Evolutionary conservation across 257 asterid species (phyloP).

Genomic region (Lantana camara): DNA sequence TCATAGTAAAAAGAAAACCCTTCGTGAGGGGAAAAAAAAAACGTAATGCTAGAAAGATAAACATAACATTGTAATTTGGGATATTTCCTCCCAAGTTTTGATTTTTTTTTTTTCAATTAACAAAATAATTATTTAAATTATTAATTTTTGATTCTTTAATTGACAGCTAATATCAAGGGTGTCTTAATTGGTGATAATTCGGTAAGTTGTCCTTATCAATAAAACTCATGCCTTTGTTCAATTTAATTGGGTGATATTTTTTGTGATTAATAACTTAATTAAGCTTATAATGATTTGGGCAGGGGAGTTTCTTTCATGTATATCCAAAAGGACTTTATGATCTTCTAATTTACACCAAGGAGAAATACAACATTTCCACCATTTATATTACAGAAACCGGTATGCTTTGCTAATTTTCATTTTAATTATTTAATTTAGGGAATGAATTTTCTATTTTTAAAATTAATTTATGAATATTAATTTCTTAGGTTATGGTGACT

Average conservation of each 20-base stretch:
- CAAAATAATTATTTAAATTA: not conserved
- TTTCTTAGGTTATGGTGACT: slow-evolving; percentile 30
- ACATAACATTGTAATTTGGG: too few relatives aligned
- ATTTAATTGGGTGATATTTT: too few relatives aligned
- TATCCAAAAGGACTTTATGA: slow-evolving; percentile 49
- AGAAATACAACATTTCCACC: slow-evolving; percentile 38
- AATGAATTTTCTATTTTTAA: not conserved
- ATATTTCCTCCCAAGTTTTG: too few relatives aligned
- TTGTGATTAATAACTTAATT: too few relatives aligned
- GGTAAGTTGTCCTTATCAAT: slow-evolving; percentile 24
- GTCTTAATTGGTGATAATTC: slow-evolving; percentile 47
- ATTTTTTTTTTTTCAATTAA: too few relatives aligned
- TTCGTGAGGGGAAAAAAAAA: too few relatives aligned
- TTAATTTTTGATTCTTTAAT: not conserved
- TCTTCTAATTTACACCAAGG: slow-evolving; percentile 39
- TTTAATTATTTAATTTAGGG: not conserved
- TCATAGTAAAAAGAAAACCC: too few relatives aligned
- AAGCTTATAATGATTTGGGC: slow-evolving; percentile 29
- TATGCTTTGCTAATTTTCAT: not conserved
- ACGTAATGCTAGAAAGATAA: too few relatives aligned
- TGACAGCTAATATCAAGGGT: slow-evolving; percentile 38
- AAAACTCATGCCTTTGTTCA: not conserved
- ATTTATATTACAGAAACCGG: slow-evolving; percentile 47
- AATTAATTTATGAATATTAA: not conserved
- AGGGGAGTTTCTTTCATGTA: slow-evolving; percentile 19